Base-by-base conservation (phyloP, 2,329 filamentous ascomycete genomes). In the Fonsecaea nubica region DNA sequence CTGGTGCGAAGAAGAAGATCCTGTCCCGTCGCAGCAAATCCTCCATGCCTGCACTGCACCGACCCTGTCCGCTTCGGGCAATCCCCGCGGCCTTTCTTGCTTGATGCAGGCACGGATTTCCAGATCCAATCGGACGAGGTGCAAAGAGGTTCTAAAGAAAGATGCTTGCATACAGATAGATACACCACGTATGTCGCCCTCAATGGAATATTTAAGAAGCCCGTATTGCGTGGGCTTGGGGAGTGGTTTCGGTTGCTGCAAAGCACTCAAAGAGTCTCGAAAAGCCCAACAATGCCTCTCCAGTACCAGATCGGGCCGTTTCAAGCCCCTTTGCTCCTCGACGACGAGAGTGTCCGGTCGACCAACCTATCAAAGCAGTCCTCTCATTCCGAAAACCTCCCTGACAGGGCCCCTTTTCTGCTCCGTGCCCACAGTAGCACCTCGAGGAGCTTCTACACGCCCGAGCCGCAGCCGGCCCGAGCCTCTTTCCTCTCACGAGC, bases 321-420 rank as follows among this genome's bases (percentile, higher is more conserved):
- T 8, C 45, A 21, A 30, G 45, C 45, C 45, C 45, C 45, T 25
- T 30, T 50, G 10, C 45, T 50, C 3, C 45, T 21, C 32, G 56
- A 58, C 25, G 40, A 42, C 21, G 56, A 45, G 40, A 58, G 38
- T 33, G 13, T 58, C 40, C 18, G 56, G 10, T 45, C 56, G 15
- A 58, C 56, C 9, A 30, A 25, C n/a, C 56, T 25, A 12, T 42
- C 56, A 3, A 33, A 33, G 1, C 56, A 25, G n/a, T 58, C 56
- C 12, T 33, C 45, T 25, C 36, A 48, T 9, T 35, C 56, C 25
- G 35, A 58, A 4, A 21, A 13, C 3, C 36, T 45, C 13, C 56
- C 38, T 33, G 56, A 58, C 38, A 32, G 25, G n/a, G 25, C 56
- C n/a, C 56, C 56, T 12, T 42, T 45, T 21, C 21, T 58, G 38